phyloP scores from a whole-genome alignment of 2,329 filamentous ascomycete genomes.

The Onygenales sp. region DNA sequence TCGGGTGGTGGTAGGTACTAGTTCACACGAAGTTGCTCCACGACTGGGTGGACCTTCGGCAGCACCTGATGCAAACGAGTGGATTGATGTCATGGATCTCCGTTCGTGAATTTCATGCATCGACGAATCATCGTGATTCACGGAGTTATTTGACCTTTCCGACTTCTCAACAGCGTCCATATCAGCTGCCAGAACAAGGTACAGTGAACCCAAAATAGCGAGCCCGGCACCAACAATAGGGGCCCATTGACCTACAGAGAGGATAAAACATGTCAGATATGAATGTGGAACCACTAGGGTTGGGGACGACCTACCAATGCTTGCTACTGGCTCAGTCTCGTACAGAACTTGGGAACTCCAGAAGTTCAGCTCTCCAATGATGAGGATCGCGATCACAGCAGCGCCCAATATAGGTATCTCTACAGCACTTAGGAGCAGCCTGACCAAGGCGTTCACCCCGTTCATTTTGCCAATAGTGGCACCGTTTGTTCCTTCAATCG shows the following conservation, averaged over 20 bases:
- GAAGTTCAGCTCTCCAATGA: conserved; percentile 56
- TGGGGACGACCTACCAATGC: conserved; percentile 43
- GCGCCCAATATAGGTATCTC: conserved; percentile 51
- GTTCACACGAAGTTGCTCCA: background rate
- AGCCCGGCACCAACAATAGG: conserved; percentile 45
- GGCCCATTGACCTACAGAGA: conserved; percentile 23
- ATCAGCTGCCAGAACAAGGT: conserved; percentile 39
- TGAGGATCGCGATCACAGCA: conserved; percentile 50
- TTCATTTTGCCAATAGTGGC: conserved; percentile 44
- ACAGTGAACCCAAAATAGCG: conserved; percentile 50
- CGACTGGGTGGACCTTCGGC: background rate
- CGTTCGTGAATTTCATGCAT: conserved; percentile 3
- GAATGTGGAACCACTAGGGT: background rate
- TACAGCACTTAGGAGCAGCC: conserved; percentile 31
- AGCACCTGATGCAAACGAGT: background rate
- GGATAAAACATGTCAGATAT: conserved; percentile 3
- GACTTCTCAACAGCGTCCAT: conserved; percentile 19
- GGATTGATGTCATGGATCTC: background rate
- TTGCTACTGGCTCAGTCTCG: conserved; percentile 54
- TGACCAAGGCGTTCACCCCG: conserved; percentile 27
- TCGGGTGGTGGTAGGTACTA: conserved; percentile 3
- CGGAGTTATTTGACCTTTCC: conserved; percentile 3
- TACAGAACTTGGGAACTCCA: conserved; percentile 48
- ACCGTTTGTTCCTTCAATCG: conserved; percentile 46
- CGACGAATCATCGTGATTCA: conserved; percentile 18